Conservation (phyloP, 495 filamentous ascomycete species). For the Aspergillus mulundensis region DNA sequence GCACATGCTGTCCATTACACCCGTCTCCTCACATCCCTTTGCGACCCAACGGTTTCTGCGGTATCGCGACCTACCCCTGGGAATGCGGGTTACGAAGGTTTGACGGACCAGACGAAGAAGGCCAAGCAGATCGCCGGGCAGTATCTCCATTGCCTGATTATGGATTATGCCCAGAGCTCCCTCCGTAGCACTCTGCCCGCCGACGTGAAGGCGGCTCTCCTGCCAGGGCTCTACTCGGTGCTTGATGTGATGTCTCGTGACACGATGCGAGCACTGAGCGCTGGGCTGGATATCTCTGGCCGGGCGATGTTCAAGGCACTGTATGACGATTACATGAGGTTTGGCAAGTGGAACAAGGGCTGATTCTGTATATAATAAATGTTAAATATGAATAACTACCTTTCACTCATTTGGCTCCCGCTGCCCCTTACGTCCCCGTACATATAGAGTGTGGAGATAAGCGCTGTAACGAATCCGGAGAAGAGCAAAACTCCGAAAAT, state of each 20-base stretch:
- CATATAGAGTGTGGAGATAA: not conserved
- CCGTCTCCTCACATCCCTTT: constrained; percentile 70
- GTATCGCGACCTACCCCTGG: constrained; percentile 49
- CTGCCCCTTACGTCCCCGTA: too few species aligned
- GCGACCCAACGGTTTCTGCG: constrained; percentile 72
- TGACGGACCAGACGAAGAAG: constrained; percentile 73
- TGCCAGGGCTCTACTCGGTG: constrained; percentile 67
- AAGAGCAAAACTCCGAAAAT: not conserved
- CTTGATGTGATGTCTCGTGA: constrained; percentile 66
- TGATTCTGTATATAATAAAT: constrained; percentile 16
- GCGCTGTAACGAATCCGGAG: not conserved
- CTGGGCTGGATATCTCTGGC: constrained; percentile 62
- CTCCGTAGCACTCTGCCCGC: constrained; percentile 51
- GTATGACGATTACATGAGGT: constrained; percentile 63
- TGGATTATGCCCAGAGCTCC: constrained; percentile 65
- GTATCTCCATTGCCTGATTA: constrained; percentile 68
- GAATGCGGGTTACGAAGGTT: constrained; percentile 34
- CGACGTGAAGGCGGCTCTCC: constrained; percentile 63
- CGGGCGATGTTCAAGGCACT: constrained; percentile 68
- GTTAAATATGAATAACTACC: too few species aligned
- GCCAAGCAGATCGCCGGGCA: constrained; percentile 72
- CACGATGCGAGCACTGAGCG: constrained; percentile 60
- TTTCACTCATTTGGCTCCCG: too few species aligned
- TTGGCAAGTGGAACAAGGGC: constrained; percentile 66
- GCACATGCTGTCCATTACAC: constrained; percentile 60